Conservation (phyloP, 75 land plant species). For the Isoetes taiwanensis region DNA sequence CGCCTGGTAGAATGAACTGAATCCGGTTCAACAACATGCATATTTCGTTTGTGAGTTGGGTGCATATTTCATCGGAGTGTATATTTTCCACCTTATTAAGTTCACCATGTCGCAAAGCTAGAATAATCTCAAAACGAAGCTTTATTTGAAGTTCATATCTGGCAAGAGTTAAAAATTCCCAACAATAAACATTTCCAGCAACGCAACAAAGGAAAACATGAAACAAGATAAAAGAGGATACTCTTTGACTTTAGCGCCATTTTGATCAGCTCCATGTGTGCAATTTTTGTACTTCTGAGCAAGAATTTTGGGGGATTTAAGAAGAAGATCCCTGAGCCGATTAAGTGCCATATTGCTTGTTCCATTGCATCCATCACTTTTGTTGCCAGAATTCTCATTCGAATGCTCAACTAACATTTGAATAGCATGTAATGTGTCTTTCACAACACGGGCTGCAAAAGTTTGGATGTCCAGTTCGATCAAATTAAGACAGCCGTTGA, state of each 20-base stretch:
- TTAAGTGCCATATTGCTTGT: too few relatives aligned
- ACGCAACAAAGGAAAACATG: background rate
- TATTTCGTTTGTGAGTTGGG: conserved; percentile 47
- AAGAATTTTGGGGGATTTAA: conserved; percentile 50
- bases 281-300: conserved; percentile 27
- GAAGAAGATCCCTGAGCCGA: conserved; percentile 29
- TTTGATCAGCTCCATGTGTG: too few relatives aligned
- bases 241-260: conserved; percentile 44
- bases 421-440: too few relatives aligned
- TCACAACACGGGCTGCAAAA: too few relatives aligned
- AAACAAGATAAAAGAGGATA: conserved; percentile 42
- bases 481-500: too few relatives aligned
- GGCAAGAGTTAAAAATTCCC: background rate
- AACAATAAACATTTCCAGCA: background rate
- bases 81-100: conserved; percentile 18
- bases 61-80: conserved; percentile 8
- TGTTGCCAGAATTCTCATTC: too few relatives aligned
- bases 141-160: conserved; percentile 76
- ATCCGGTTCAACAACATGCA: conserved; percentile 54
- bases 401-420: too few relatives aligned
- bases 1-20: conserved; percentile 60
- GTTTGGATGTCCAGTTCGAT: too few relatives aligned
- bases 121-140: conserved; percentile 75
- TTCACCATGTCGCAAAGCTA: conserved; percentile 21
- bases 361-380: too few relatives aligned